Conservation (phyloP, 164 flowering plant genomes). For the Sextonia rubra region DNA sequence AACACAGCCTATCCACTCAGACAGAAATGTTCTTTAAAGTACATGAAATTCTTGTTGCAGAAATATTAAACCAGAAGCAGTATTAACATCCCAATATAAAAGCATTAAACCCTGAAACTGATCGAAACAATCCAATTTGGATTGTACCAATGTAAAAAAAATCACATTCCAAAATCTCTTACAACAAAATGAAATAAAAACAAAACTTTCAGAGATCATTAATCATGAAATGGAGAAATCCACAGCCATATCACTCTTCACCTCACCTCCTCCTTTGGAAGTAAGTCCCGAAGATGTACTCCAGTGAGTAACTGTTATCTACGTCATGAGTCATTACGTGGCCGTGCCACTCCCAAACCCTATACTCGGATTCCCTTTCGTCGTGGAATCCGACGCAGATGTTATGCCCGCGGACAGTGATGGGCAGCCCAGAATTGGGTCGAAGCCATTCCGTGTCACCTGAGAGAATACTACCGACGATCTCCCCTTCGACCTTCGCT, state of each 20-base stretch:
- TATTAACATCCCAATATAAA: too few species aligned
- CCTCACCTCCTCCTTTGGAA: slow-evolving; percentile 43
- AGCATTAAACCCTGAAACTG: too few species aligned
- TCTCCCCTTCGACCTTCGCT: slow-evolving; percentile 68
- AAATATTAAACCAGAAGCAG: too few species aligned
- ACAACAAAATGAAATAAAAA: too few species aligned
- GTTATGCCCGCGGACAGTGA: slow-evolving; percentile 74
- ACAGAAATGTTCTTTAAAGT: too few species aligned
- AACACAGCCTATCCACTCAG: too few species aligned
- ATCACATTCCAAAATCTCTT: not conserved
- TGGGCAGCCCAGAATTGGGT: slow-evolving; percentile 92
- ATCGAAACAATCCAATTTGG: not conserved
- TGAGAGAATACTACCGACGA: slow-evolving; percentile 43
- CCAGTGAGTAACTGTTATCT: slow-evolving; percentile 69
- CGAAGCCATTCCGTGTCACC: slow-evolving; percentile 60
- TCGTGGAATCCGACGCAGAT: slow-evolving; percentile 77
- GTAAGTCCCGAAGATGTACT: slow-evolving; percentile 94
- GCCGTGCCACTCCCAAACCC: slow-evolving; percentile 99
- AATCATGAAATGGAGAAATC: too few species aligned
- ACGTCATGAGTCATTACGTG: slow-evolving; percentile 89
- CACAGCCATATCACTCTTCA: too few species aligned
- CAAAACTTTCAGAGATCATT: too few species aligned
- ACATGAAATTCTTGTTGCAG: too few species aligned
- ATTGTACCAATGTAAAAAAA: not conserved
- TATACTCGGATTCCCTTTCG: slow-evolving; percentile 61